Evolutionary conservation across 1,284 basidiomycete genomes (phyloP), one percentile per base, ranked within the genome.

Genomic region (Tranzscheliella williamsii): DNA sequence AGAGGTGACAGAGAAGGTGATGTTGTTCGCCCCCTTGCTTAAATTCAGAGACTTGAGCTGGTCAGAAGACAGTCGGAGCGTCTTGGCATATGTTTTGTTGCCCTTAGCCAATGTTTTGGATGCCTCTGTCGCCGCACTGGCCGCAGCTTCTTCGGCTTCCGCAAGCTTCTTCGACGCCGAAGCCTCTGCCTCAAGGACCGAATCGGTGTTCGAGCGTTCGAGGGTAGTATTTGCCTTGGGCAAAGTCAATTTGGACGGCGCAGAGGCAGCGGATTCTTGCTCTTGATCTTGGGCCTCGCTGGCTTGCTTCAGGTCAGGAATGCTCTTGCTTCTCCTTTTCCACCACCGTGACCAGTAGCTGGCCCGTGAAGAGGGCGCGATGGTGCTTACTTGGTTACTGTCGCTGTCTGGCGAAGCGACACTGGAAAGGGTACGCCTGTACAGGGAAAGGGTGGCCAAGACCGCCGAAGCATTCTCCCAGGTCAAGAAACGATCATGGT

Each of bases 1-100:
- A 4, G 83, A 84, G 17, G 80, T 82, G 29, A 97, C 85, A 1
- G 91, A 92, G 76, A 98, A 99, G 0, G 93, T 93, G 57, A 98
- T 88, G 8, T 86, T 85, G 76, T 99, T 99, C 4, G 90, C 83
- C 2, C 95, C 95, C 24, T 89, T 84, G 73, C 90, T 89, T 58
- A 99, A 81, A 47, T 90, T 83, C 20, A 98, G 83, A 36, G 68
- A 66, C 45, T 75, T 76, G 48, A 91, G 82, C 78, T 91, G 89
- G 63, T 90, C 88, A 5, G 88, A 90, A 0, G 89, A 87, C 38
- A 91, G 78, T 4, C 95, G 85, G 45, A 99, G 79, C 0, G 95
- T 94, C 82, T 99, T 99, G 17, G 90, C 93, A 74, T 86, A 98
- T 40, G 83, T 82, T 72, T 84, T 86, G 67, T 82, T 83, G 57